Conservation (phyloP, 1,284 basidiomycete species). For the Gastroboletus turbinatus region DNA sequence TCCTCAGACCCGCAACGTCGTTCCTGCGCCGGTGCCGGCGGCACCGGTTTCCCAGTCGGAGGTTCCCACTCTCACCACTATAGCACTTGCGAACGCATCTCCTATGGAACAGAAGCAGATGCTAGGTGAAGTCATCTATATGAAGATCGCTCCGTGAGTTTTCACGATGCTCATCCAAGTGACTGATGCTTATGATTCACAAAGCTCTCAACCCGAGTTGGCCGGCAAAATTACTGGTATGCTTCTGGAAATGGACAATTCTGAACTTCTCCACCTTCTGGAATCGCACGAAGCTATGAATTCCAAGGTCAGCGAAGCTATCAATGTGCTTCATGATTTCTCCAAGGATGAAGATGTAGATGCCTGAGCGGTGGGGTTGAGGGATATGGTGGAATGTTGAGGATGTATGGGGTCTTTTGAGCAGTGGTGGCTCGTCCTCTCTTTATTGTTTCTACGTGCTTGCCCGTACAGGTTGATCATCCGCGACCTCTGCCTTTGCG, state of each 20-base stretch:
- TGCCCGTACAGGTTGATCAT: conserved; percentile 35
- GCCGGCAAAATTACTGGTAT: conserved; percentile 98
- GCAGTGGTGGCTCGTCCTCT: conserved; percentile 36
- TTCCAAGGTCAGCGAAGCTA: conserved; percentile 87
- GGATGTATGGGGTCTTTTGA: conserved; percentile 23
- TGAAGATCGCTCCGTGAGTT: conserved; percentile 79
- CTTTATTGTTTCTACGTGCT: conserved; percentile 22
- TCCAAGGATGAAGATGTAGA: conserved; percentile 47
- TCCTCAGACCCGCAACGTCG: conserved; percentile 41
- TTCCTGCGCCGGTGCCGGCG: conserved; percentile 37
- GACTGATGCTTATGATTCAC: conserved; percentile 18
- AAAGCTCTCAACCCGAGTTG: conserved; percentile 76
- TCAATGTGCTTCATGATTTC: conserved; percentile 79
- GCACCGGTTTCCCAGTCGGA: conserved; percentile 42
- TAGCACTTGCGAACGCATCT: conserved; percentile 68
- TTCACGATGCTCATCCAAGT: conserved; percentile 7
- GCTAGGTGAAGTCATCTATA: conserved; percentile 91
- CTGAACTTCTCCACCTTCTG: conserved; percentile 84
- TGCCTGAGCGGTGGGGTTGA: conserved; percentile 1
- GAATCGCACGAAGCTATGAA: conserved; percentile 80
- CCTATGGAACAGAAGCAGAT: conserved; percentile 96
- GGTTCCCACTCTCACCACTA: conserved; percentile 48
- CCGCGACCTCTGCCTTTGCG: conserved; percentile 36
- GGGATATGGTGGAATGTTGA: conserved; percentile 1
- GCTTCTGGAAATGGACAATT: conserved; percentile 97